Base-by-base conservation (phyloP, 2,329 filamentous ascomycete genomes). In the Xylariaceae sp. region DNA sequence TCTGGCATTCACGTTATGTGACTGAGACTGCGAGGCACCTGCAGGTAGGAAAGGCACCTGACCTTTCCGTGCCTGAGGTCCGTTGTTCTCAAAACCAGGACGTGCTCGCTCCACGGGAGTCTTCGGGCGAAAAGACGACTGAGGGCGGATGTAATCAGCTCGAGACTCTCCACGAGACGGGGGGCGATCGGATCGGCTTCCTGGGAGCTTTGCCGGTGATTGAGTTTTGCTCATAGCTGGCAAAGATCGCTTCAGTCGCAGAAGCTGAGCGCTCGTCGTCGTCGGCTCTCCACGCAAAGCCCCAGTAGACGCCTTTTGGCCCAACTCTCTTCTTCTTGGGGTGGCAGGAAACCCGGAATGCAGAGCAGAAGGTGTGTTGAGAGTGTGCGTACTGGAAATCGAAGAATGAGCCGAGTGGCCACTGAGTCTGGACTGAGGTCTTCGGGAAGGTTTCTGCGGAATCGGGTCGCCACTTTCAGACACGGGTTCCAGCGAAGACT, bases 401-500 rank as follows among this genome's bases (percentile, higher is more conserved):
- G 84, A 88, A 9, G 81, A 81, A 51, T 87, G 81, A 12, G 79
- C 65, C 9, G 79, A 77, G 59, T 89, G 83, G 9, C 78, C 78
- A 18, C 40, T 43, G 8, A 86, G 59, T 40, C 83, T 74, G 3
- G 83, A 86, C 46, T 78, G 76, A 29, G 83, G 78, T 48, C 80
- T 71, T 40, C 78, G 74, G 48, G 70, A 71, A 12, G 68, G 66
- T 44, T 73, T 76, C 29, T 58, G 49, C 2, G 70, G 67, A 33
- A 85, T 75, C 14, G 85, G 78, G 3, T 81, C 87, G 35, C 88
- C 88, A 49, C 81, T 88, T 64, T 97, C 90, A 27, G 88, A 94
- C 5, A 97, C 88, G 15, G 90, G 88, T 57, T 94, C 90, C n/a
- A 97, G 73, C 13, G 83, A 82, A 9, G 85, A 85, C 50, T 79